Conservation (phyloP, 2,329 filamentous ascomycete genomes). For the Pyrenochaeta sp. region DNA sequence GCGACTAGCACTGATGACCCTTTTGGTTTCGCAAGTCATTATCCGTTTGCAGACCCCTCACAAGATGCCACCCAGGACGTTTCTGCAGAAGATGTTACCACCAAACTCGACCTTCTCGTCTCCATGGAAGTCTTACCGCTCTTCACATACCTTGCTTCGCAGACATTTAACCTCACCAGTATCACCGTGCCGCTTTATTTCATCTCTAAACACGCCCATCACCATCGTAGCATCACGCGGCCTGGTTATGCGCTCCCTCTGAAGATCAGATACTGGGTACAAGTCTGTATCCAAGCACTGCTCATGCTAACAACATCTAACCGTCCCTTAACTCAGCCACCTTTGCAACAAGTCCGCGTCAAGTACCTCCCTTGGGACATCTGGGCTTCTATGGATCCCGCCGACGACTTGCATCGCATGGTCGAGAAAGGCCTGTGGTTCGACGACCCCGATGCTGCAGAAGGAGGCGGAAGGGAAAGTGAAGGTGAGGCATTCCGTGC, state of each 20-base stretch:
- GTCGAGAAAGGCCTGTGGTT: conserved; percentile 41
- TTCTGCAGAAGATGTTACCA: conserved; percentile 31
- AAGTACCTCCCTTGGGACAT: conserved; percentile 46
- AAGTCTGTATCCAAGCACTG: conserved; percentile 40
- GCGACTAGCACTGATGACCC: conserved; percentile 29
- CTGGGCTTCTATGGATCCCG: conserved; percentile 46
- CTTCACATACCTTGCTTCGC: conserved; percentile 40
- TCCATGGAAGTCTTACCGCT: conserved; percentile 44
- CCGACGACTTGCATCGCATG: conserved; percentile 38
- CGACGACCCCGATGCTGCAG: conserved; percentile 22
- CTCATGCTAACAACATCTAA: conserved; percentile 25
- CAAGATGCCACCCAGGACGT: conserved; percentile 18
- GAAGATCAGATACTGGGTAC: conserved; percentile 46
- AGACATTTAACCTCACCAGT: conserved; percentile 34
- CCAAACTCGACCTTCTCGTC: conserved; percentile 43
- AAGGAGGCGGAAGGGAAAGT: conserved; percentile 26
- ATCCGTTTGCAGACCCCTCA: conserved; percentile 41
- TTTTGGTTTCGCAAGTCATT: conserved; percentile 40
- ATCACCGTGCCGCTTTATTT: conserved; percentile 47
- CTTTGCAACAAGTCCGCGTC: conserved; percentile 32
- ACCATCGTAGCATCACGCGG: conserved; percentile 28
- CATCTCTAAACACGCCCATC: conserved; percentile 34
- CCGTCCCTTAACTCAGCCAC: background rate
- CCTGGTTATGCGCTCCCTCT: conserved; percentile 37
- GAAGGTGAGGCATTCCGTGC: conserved; percentile 45